Conservation (phyloP, 2,329 filamentous ascomycete species). For the Aureobasidium sp. region DNA sequence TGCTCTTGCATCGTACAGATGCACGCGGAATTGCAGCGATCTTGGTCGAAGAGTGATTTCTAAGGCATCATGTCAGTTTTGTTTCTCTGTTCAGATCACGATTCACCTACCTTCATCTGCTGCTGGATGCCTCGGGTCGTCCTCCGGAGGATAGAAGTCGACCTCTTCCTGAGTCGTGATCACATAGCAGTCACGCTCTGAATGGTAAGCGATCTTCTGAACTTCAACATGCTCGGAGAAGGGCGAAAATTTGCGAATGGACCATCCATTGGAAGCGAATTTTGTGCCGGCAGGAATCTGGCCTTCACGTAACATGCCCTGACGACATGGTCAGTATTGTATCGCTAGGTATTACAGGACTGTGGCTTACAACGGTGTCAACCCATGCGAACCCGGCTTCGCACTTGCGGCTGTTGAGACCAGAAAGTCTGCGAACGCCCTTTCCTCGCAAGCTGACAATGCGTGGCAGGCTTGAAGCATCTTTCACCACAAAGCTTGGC, state of each 20-base stretch:
- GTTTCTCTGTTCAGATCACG: not conserved
- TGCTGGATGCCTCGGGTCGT: conserved; percentile 78
- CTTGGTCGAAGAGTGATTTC: conserved; percentile 54
- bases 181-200: conserved; percentile 65
- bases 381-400: conserved; percentile 77
- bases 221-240: conserved; percentile 50
- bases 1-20: conserved; percentile 67
- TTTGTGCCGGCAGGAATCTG: conserved; percentile 60
- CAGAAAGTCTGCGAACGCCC: conserved; percentile 61
- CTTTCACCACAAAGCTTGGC: conserved; percentile 75
- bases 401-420: conserved; percentile 69
- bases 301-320: conserved; percentile 65
- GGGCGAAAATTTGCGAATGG: conserved; percentile 62
- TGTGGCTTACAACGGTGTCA: conserved; percentile 45
- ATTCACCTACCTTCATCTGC: conserved; percentile 52
- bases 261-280: conserved; percentile 67
- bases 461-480: conserved; percentile 61
- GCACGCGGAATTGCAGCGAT: conserved; percentile 63
- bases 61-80: conserved; percentile 19
- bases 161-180: conserved; percentile 60
- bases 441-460: conserved; percentile 59
- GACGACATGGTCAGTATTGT: conserved; percentile 18
- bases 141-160: conserved; percentile 75
- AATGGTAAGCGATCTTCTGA: conserved; percentile 66
- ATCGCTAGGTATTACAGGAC: not conserved